Evolutionary conservation across 345 rosid species (phyloP), one percentile per base, ranked within the genome.

Genomic region (Turnera subulata): DNA sequence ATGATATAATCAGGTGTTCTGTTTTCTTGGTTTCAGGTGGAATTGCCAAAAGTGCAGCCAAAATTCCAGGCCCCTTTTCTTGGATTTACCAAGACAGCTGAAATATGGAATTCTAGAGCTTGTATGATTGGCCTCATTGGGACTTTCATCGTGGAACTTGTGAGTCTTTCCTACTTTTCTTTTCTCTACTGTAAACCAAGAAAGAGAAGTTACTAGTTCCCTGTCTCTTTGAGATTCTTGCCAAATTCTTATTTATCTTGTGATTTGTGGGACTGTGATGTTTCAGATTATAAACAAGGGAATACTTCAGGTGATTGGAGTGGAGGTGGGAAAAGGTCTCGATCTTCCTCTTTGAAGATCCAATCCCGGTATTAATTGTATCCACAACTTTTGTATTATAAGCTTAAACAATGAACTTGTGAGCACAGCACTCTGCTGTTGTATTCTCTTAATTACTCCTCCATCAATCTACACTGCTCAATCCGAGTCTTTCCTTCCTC

Each of bases 31-130:
- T 59, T 39, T 46, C 61, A 79, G 95, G 76, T 87, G 73, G 80
- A 77, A 58, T 23, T 85, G 60, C 96, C 96, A 20, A 91, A 81
- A 73, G 84, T 47, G 66, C 66, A 85, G 70, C 95, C 98, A 1
- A 81, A 84, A 21, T 80, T 82, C 57, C 61, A 68, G 65, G 66
- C 80, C 38, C 90, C 90, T 1, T 81, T 88, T 75, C 73, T 81
- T 15, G 98, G 95, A 29, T 91, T 88, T 57, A 91, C 92, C 6
- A 80, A 53, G 64, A 81, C 90, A 13, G 98, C 90, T 33, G 90
- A 88, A 71, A 70, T 68, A 71, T 88, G 92, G 96, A 91, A 91
- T 65, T 88, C 96, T n/a, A 84, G 92, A 72, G 95, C 95, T 61
- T 88, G 96, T 61, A 91, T 91, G 92, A 82, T 84, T 68, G 96